Evolutionary conservation across 2,329 filamentous ascomycete species (phyloP).

Genomic region (Cryphonectria japonica): DNA sequence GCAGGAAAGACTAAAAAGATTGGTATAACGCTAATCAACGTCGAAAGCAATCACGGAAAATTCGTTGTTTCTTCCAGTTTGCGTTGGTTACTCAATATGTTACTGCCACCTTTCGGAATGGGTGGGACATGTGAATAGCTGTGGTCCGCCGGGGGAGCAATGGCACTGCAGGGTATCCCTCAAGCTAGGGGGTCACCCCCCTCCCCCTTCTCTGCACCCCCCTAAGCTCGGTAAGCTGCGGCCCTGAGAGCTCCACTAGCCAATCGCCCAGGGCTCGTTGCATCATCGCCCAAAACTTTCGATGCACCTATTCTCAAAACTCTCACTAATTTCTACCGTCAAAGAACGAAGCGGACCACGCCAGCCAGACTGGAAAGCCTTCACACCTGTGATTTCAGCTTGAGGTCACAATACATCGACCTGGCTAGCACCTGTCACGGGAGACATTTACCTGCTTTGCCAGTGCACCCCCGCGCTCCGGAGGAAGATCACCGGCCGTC

Average conservation of each 20-base stretch:
- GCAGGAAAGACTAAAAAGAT: background rate
- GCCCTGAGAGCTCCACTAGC: constrained; percentile 8
- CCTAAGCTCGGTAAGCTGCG: background rate
- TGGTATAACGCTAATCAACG: background rate
- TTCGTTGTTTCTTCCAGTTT: background rate
- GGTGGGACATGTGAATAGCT: background rate
- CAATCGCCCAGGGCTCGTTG: constrained; percentile 12
- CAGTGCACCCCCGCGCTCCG: background rate
- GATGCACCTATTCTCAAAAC: background rate
- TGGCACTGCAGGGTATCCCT: background rate
- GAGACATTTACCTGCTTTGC: background rate
- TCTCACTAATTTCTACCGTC: background rate
- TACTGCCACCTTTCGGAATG: background rate
- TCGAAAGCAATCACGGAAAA: background rate
- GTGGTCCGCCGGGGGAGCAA: background rate
- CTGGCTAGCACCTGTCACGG: background rate
- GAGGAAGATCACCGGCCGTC: background rate
- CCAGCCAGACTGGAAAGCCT: background rate
- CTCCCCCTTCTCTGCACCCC: background rate
- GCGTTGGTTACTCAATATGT: background rate
- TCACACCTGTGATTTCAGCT: background rate
- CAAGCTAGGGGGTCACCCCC: constrained; percentile 1
- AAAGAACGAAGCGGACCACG: background rate
- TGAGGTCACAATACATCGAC: background rate
- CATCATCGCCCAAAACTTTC: constrained; percentile 20